phyloP scores from a whole-genome alignment of 306 rosid species.

The Inga oerstediana region DNA sequence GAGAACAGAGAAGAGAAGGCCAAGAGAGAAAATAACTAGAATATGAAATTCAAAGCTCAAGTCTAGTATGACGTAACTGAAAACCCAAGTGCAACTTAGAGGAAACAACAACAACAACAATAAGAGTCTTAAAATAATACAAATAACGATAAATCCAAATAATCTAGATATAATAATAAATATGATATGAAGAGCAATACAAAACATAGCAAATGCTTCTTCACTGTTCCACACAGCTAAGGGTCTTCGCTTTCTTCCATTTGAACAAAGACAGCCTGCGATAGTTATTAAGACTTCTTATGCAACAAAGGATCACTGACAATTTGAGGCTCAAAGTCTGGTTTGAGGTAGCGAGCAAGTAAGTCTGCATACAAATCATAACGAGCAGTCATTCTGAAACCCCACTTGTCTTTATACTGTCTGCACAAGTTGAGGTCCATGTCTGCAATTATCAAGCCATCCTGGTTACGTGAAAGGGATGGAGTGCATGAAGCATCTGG shows the following conservation, averaged over 20 bases:
- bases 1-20: too few species aligned
- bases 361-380: constrained; percentile 71
- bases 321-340: constrained; percentile 84
- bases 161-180: too few species aligned
- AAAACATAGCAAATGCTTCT: background rate
- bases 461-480: constrained; percentile 68
- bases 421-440: constrained; percentile 89
- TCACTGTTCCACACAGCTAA: background rate
- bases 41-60: too few species aligned
- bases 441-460: constrained; percentile 78
- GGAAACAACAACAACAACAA: too few species aligned
- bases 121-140: too few species aligned
- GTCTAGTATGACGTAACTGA: too few species aligned
- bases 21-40: too few species aligned
- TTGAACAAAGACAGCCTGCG: background rate
- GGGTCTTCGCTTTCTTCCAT: background rate
- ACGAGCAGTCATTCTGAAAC: constrained; percentile 86
- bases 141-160: too few species aligned
- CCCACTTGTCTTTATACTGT: constrained; percentile 78
- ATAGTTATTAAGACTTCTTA: constrained; percentile 45
- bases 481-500: constrained; percentile 96
- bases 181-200: too few species aligned
- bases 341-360: constrained; percentile 62
- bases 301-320: constrained; percentile 71
- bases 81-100: too few species aligned